Evolutionary conservation across 768 basidiomycete genomes (phyloP).

Genomic region (Obba rivulosa): DNA sequence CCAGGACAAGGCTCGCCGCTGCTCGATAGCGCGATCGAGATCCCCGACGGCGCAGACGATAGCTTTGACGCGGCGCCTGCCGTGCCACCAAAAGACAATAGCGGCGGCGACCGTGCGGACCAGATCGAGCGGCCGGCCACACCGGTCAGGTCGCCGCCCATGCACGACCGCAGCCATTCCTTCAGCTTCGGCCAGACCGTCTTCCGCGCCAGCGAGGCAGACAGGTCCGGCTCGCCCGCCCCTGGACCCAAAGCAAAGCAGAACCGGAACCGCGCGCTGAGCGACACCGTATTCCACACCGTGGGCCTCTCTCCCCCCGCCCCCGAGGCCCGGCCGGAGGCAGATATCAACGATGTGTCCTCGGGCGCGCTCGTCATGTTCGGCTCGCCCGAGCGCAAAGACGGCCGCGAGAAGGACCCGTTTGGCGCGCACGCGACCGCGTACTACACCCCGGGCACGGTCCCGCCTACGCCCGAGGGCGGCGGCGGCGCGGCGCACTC

Average conservation of each 20-base stretch:
- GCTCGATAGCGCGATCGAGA: slow-evolving; percentile 33
- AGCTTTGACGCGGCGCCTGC: background rate
- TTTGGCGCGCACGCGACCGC: slow-evolving; percentile 70
- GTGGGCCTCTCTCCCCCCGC: slow-evolving; percentile 36
- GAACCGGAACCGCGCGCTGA: slow-evolving; percentile 48
- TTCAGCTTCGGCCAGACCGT: slow-evolving; percentile 63
- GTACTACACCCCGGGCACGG: slow-evolving; percentile 71
- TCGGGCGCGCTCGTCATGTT: slow-evolving; percentile 45
- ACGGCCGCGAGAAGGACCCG: slow-evolving; percentile 54
- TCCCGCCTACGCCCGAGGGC: slow-evolving; percentile 61
- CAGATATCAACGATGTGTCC: slow-evolving; percentile 61
- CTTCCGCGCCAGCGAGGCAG: slow-evolving; percentile 33
- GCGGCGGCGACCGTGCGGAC: too few species aligned
- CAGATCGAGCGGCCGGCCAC: slow-evolving; percentile 9
- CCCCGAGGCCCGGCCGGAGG: slow-evolving; percentile 40
- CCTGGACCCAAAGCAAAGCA: slow-evolving; percentile 24
- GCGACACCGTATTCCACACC: slow-evolving; percentile 60
- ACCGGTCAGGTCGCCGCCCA: slow-evolving; percentile 7
- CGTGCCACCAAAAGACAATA: background rate
- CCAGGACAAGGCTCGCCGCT: slow-evolving; percentile 20
- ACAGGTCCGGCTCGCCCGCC: slow-evolving; percentile 4
- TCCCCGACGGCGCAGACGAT: slow-evolving; percentile 19
- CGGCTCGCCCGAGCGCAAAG: slow-evolving; percentile 13
- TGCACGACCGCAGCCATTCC: slow-evolving; percentile 55
- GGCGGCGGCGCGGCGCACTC: slow-evolving; percentile 35